These are phyloP conservation scores for Fraxinus albicans DNA, from an alignment of 305 asterid species.

Conservation along the genomic window DNA sequence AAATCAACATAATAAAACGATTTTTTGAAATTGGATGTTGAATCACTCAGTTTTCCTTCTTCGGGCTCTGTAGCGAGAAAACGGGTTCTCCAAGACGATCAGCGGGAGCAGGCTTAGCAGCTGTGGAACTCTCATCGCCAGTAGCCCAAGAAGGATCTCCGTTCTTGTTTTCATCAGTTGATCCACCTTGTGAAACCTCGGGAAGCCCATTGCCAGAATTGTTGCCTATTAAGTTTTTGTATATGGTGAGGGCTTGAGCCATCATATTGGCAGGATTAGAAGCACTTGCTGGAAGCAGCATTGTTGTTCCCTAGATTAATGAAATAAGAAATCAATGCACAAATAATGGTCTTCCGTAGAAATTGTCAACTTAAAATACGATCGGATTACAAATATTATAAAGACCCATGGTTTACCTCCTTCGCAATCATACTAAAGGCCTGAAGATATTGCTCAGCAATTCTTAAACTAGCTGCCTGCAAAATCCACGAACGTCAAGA, in stretches of 20 bases:
- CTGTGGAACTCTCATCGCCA: constrained; percentile 18
- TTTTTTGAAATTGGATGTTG: not conserved
- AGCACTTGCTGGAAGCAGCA: constrained; percentile 60
- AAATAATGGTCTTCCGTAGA: not conserved
- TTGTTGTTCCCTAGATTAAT: constrained; percentile 60
- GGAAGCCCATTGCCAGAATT: constrained; percentile 8
- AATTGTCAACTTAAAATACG: not conserved
- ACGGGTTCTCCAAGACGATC: constrained; percentile 33
- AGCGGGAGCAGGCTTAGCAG: constrained; percentile 10
- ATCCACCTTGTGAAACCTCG: constrained; percentile 24
- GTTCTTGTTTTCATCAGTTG: constrained; percentile 6
- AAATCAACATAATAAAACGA: not conserved
- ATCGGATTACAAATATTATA: not conserved
- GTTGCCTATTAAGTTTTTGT: constrained; percentile 44
- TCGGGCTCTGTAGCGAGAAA: constrained; percentile 52
- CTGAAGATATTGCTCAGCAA: constrained; percentile 88
- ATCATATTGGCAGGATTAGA: constrained; percentile 49
- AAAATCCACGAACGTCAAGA: constrained; percentile 14
- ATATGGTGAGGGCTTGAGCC: constrained; percentile 46
- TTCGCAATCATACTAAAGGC: constrained; percentile 78
- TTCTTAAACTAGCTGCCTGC: constrained; percentile 90
- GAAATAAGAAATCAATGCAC: not conserved
- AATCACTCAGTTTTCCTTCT: constrained; percentile 24
- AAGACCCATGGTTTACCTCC: constrained; percentile 49
- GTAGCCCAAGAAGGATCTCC: constrained; percentile 24